Base-by-base conservation (phyloP, 371 early-diverging fungal genomes). In the Mucor sp. region DNA sequence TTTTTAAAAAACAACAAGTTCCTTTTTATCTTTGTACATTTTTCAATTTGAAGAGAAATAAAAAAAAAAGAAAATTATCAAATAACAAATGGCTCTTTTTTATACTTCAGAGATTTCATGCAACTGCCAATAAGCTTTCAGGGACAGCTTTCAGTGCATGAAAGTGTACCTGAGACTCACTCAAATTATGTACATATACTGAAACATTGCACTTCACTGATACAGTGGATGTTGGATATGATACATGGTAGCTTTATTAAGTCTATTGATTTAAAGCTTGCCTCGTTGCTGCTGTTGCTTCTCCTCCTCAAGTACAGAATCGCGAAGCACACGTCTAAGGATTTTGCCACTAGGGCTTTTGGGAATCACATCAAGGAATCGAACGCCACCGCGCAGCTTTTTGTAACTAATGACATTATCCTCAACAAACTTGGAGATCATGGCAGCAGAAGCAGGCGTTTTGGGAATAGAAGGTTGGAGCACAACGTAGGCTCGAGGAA, bases 291-390 rank as follows among this genome's bases (percentile, higher is more conserved):
- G 33, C 17, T 57, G 58, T 57, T 57, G 58, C 30, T 57, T 57
- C 19, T 57, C 33, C 32, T 57, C 58, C 15, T 57, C 58, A 17
- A 30, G 30, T 11, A 30, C 58, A 57, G 33, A 17, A 33, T 53
- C 53, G 27, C 53, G 53, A 27, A 53, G 53, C 6, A 53, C 57
- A 6, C 57, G 57, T 6, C 95, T 75, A 33, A 95, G 76, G 17
- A 94, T 91, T 81, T 95, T 94, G 23, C 95, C 96, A 57, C 88
- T 83, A 1, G 90, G 60, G 30, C 84, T 86, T 70, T 94, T 95
- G 8, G 95, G 96, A 39, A 95, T 90, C 12, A 72, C 74, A 15
- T 87, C 83, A 9, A 90, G 80, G 69, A 94, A 83, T 14, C 74
- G 81, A 27, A 93, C 85, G 0, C 95, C 96, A 21, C 94, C 95